A percentile compares a stretch with the other conserved stretches of the same genome.
phyloP scores from a whole-genome alignment of 306 rosid genomes.

The Calophaca sinica region DNA sequence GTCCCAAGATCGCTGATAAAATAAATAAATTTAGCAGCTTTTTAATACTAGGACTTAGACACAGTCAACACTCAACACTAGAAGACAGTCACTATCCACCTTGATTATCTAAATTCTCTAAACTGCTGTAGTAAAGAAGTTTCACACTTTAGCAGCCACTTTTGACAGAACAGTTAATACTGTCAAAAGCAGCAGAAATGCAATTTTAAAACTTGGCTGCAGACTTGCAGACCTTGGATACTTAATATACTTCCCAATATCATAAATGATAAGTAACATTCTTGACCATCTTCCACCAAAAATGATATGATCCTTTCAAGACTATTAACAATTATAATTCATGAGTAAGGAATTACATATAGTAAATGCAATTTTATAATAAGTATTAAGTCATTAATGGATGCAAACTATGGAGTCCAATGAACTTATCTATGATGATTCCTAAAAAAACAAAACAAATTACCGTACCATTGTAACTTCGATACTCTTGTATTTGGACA shows the following conservation, averaged over 20 bases:
- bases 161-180: slow-evolving; percentile 27
- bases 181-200: neutral
- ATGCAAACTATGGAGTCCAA: slow-evolving; percentile 1
- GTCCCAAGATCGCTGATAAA: neutral
- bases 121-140: neutral
- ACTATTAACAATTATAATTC: neutral
- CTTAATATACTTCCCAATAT: slow-evolving; percentile 1
- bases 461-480: neutral
- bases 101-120: slow-evolving; percentile 34
- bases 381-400: slow-evolving; percentile 1
- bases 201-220: slow-evolving; percentile 13
- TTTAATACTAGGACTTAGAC: slow-evolving; percentile 16
- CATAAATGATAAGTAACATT: slow-evolving; percentile 4
- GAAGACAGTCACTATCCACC: neutral
- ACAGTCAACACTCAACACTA: slow-evolving; percentile 15
- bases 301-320: slow-evolving; percentile 16
- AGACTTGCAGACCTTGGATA: neutral
- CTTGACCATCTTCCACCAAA: slow-evolving; percentile 15
- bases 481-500: neutral
- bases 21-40: slow-evolving; percentile 30
- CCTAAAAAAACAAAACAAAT: neutral
- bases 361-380: neutral
- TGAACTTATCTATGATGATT: neutral
- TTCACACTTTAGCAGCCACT: slow-evolving; percentile 7
- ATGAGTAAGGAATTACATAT: slow-evolving; percentile 13